These are phyloP conservation scores for Didymella exigua DNA, from an alignment of 2,329 filamentous ascomycete genomes.

Conservation along the genomic window DNA sequence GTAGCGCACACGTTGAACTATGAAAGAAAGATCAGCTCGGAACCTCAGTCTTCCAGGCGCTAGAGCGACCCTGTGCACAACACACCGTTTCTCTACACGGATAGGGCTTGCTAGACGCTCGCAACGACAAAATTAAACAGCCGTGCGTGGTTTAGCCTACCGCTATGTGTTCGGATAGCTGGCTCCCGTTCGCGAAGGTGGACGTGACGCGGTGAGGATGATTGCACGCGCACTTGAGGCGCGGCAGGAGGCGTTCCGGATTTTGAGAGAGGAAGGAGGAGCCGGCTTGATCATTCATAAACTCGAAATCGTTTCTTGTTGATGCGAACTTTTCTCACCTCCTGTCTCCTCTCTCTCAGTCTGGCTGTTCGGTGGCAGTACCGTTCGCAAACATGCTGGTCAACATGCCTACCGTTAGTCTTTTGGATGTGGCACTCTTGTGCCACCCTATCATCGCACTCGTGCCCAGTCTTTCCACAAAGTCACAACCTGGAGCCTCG, in stretches of 20 bases:
- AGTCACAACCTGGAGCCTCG: constrained; percentile 6
- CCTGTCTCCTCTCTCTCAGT: not conserved
- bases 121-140: not conserved
- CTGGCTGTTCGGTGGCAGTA: not conserved
- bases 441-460: constrained; percentile 41
- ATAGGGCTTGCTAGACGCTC: not conserved
- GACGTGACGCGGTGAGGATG: not conserved
- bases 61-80: constrained; percentile 7
- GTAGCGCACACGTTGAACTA: not conserved
- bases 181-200: not conserved
- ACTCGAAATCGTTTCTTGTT: not conserved
- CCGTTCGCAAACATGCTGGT: not conserved
- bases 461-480: constrained; percentile 30
- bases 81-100: not conserved
- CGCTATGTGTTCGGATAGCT: not conserved
- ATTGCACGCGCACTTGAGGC: constrained; percentile 1
- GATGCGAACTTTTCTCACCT: not conserved
- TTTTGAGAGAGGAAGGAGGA: constrained; percentile 9
- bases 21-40: constrained; percentile 5
- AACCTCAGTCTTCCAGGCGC: constrained; percentile 14
- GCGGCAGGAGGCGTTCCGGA: constrained; percentile 15
- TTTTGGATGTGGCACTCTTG: constrained; percentile 36
- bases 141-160: not conserved
- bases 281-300: constrained; percentile 1
- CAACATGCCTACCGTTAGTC: not conserved